These are phyloP conservation scores for Jackrogersella minutella DNA, from an alignment of 495 filamentous ascomycete species.

Conservation along the genomic window DNA sequence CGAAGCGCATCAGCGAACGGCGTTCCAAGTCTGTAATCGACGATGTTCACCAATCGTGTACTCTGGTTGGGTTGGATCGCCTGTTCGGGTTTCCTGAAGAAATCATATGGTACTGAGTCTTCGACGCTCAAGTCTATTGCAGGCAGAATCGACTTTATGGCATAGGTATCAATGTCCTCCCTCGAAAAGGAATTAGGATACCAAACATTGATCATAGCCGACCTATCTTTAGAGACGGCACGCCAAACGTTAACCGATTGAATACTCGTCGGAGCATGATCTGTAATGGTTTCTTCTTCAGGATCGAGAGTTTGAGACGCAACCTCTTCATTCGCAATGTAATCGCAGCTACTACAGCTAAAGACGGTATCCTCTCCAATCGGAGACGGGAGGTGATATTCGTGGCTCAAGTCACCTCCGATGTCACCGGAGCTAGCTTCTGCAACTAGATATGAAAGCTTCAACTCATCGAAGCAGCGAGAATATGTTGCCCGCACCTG, in stretches of 20 bases:
- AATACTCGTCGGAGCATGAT: conserved; percentile 22
- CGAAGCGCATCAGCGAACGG: conserved; percentile 30
- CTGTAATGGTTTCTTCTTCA: conserved; percentile 32
- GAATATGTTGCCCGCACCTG: conserved; percentile 74
- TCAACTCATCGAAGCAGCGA: conserved; percentile 80
- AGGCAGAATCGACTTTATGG: conserved; percentile 74
- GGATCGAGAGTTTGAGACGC: conserved; percentile 49
- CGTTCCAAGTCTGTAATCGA: conserved; percentile 58
- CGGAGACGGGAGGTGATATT: conserved; percentile 84
- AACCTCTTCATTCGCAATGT: conserved; percentile 87
- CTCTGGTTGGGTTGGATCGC: conserved; percentile 4
- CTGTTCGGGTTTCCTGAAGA: conserved; percentile 28
- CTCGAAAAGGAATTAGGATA: conserved; percentile 57
- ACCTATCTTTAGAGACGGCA: conserved; percentile 73
- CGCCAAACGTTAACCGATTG: conserved; percentile 62
- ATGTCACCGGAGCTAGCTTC: conserved; percentile 95
- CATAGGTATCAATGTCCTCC: conserved; percentile 71
- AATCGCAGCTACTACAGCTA: conserved; percentile 75
- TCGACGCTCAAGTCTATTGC: conserved; percentile 76
- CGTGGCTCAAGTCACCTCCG: conserved; percentile 91
- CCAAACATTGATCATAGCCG: conserved; percentile 71
- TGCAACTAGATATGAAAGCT: conserved; percentile 83
- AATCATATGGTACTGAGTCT: conserved; percentile 66
- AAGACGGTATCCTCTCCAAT: conserved; percentile 88
- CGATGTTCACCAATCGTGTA: conserved; percentile 57